Conservation (phyloP, 108 stramenopile genomes). For the Pseudonitzschia pungens region DNA sequence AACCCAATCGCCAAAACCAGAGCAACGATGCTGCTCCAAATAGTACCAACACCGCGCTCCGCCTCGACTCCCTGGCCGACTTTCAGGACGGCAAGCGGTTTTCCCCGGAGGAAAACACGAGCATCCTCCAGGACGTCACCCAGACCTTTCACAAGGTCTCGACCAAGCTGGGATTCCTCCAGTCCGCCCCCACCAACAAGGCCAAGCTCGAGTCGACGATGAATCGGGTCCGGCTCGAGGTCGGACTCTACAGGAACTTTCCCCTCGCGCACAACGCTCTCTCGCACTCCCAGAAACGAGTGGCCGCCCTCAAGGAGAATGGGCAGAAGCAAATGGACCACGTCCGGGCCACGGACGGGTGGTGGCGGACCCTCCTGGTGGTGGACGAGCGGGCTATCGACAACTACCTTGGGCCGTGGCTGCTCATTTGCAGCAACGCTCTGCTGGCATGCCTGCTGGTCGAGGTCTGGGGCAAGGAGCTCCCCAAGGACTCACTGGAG, state of each 20-base stretch:
- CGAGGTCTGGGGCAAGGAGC: conserved; percentile 12
- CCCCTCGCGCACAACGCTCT: conserved; percentile 26
- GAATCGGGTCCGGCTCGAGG: conserved; percentile 27
- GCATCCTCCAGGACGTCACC: neutral
- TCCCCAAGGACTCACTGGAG: conserved; percentile 24
- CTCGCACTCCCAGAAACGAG: conserved; percentile 11
- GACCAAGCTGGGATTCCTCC: neutral
- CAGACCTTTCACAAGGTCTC: neutral
- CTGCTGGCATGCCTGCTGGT: conserved; percentile 21
- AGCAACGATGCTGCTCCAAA: neutral
- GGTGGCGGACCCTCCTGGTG: conserved; percentile 35
- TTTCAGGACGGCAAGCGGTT: conserved; percentile 10
- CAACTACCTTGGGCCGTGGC: conserved; percentile 27
- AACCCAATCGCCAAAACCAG: neutral
- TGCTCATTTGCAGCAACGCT: conserved; percentile 22
- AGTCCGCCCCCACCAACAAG: neutral
- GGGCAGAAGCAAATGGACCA: conserved; percentile 40
- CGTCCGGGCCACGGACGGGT: conserved; percentile 37
- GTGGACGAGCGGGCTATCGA: conserved; percentile 38
- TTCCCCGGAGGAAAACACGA: neutral
- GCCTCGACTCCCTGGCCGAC: neutral
- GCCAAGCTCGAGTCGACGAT: neutral
- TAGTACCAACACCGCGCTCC: neutral
- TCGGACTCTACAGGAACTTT: conserved; percentile 32
- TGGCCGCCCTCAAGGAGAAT: conserved; percentile 23